Conservation (phyloP, 768 basidiomycete genomes). For the Termitomyces bulborhizus region DNA sequence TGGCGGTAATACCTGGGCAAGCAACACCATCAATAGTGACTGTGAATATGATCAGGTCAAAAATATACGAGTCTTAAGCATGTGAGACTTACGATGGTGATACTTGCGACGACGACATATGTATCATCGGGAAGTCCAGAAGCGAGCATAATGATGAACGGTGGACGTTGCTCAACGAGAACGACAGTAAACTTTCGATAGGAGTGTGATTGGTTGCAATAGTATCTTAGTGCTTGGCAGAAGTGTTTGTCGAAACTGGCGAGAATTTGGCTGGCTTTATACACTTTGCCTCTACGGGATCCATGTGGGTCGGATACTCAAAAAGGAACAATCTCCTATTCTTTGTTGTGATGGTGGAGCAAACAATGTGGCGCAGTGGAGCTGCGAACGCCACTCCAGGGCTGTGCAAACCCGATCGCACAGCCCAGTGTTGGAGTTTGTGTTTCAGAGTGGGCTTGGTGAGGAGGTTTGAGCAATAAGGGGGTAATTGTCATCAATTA, state of each 20-base stretch:
- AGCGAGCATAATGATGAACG: background rate
- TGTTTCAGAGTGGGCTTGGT: too few relatives aligned
- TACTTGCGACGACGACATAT: too few relatives aligned
- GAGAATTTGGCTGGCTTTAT: background rate
- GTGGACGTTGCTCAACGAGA: slow-evolving; percentile 2
- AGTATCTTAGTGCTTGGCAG: too few relatives aligned
- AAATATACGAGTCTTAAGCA: background rate
- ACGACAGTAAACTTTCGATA: background rate
- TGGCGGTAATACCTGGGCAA: background rate
- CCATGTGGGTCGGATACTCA: background rate
- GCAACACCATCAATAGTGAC: background rate
- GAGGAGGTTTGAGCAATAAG: too few relatives aligned
- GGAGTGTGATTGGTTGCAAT: background rate
- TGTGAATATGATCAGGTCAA: slow-evolving; percentile 4
- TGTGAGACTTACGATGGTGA: slow-evolving; percentile 2
- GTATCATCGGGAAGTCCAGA: slow-evolving; percentile 1
- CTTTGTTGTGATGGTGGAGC: background rate
- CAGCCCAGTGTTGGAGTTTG: slow-evolving; percentile 20
- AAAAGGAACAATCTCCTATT: slow-evolving; percentile 1
- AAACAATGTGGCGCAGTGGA: background rate
- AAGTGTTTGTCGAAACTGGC: background rate
- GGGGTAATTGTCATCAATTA: too few relatives aligned
- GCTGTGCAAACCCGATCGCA: background rate
- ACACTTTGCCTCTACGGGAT: background rate
- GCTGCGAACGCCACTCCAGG: background rate